Evolutionary conservation across 768 basidiomycete species (phyloP).

Genomic region (Kwoniella pini): DNA sequence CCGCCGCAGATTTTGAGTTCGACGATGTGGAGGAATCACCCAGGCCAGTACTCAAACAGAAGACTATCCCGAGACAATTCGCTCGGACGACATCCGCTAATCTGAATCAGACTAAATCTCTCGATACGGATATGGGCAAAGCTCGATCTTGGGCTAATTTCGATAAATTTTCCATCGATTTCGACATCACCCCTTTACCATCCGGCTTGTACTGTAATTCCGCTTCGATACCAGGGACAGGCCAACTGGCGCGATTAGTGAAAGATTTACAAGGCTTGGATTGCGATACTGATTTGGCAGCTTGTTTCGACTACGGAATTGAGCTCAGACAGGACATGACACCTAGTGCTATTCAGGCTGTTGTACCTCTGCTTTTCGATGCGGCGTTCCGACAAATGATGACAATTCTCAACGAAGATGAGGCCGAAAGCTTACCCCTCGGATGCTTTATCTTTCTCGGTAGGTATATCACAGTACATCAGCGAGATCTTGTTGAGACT

Average conservation of each 20-base stretch:
- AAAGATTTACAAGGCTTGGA: slow-evolving; percentile 50
- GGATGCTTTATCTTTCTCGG: slow-evolving; percentile 20
- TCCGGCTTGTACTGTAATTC: slow-evolving; percentile 42
- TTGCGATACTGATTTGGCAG: slow-evolving; percentile 30
- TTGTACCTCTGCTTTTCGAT: slow-evolving; percentile 57
- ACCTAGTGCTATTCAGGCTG: slow-evolving; percentile 57
- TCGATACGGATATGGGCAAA: slow-evolving; percentile 37
- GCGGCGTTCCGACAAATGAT: slow-evolving; percentile 57
- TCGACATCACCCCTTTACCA: slow-evolving; percentile 49
- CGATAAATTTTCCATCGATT: slow-evolving; percentile 50
- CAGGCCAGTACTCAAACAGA: neutral
- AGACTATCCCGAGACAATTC: slow-evolving; percentile 16
- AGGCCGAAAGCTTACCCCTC: slow-evolving; percentile 58
- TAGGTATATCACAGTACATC: neutral
- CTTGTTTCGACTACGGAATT: slow-evolving; percentile 42
- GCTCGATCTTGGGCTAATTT: slow-evolving; percentile 51
- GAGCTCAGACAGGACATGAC: slow-evolving; percentile 56
- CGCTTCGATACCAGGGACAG: slow-evolving; percentile 61
- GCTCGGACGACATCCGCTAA: slow-evolving; percentile 13
- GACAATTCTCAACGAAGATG: slow-evolving; percentile 54
- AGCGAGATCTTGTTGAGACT: neutral
- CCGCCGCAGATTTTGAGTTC: slow-evolving; percentile 41
- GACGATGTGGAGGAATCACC: slow-evolving; percentile 16
- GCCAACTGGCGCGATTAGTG: slow-evolving; percentile 65
- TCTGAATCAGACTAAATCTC: slow-evolving; percentile 1